These are phyloP conservation scores for Pseudogymnoascus sp. DNA, from an alignment of 2,329 filamentous ascomycete species.

Conservation along the genomic window DNA sequence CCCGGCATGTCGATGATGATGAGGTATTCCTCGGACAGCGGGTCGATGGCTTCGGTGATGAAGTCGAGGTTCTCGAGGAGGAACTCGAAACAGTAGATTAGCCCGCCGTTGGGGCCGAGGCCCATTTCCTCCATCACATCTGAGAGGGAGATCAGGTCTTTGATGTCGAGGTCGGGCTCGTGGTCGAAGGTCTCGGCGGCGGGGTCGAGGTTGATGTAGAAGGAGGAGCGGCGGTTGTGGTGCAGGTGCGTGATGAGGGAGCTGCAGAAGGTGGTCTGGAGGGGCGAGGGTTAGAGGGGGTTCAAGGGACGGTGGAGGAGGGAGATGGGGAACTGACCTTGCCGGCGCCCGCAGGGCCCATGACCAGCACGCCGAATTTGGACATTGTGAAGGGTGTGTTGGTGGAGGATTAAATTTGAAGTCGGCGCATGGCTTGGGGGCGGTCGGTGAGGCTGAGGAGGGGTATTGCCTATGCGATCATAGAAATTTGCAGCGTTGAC, in stretches of 20 bases:
- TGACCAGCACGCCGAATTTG: conserved; percentile 90
- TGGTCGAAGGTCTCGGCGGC: conserved; percentile 91
- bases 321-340: conserved; percentile 50
- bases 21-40: conserved; percentile 86
- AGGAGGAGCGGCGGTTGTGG: conserved; percentile 84
- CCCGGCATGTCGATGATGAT: conserved; percentile 99
- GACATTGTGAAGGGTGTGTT: conserved; percentile 52
- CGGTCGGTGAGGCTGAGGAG: not conserved
- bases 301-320: not conserved
- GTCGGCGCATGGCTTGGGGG: not conserved
- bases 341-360: conserved; percentile 92
- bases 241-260: conserved; percentile 88
- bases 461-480: not conserved
- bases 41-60: conserved; percentile 75
- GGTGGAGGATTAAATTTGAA: not conserved
- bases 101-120: conserved; percentile 81
- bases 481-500: not conserved
- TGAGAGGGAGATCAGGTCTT: conserved; percentile 84
- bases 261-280: conserved; percentile 84
- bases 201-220: conserved; percentile 97
- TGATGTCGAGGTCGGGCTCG: conserved; percentile 88
- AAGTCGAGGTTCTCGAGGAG: conserved; percentile 92
- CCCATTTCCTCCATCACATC: conserved; percentile 96
- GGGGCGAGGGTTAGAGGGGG: conserved; percentile 7
- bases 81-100: conserved; percentile 97